Percentiles rank a stretch among this genome's conserved stretches.
These are phyloP conservation scores for Phytophthora europaea DNA, from an alignment of 352 stramenopile species.

Conservation along the genomic window DNA sequence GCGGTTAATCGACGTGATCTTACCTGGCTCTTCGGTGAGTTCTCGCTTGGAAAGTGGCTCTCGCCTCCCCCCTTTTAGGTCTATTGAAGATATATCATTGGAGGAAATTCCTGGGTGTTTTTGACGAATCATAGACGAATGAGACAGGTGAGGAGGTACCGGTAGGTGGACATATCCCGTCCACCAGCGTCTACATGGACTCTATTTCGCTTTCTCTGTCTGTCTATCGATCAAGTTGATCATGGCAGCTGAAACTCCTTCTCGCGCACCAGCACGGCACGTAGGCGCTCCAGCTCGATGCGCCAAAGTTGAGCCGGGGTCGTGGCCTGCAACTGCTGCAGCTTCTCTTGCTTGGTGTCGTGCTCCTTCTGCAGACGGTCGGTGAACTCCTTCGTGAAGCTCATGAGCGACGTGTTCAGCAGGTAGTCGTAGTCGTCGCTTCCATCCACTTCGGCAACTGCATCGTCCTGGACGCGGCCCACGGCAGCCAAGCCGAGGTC, in stretches of 20 bases:
- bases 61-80: slow-evolving; percentile 9
- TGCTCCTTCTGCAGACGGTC: slow-evolving; percentile 94
- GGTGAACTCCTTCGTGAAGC: slow-evolving; percentile 96
- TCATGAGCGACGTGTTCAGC: slow-evolving; percentile 98
- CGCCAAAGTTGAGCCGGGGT: slow-evolving; percentile 92
- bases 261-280: slow-evolving; percentile 68
- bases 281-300: slow-evolving; percentile 66
- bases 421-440: slow-evolving; percentile 97
- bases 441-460: slow-evolving; percentile 36
- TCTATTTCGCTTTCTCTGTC: slow-evolving; percentile 31
- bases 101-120: slow-evolving; percentile 32
- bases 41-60: slow-evolving; percentile 42
- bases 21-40: slow-evolving; percentile 39
- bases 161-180: slow-evolving; percentile 17
- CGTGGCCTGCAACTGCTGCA: slow-evolving; percentile 90
- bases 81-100: slow-evolving; percentile 29
- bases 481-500: slow-evolving; percentile 33
- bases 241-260: slow-evolving; percentile 63
- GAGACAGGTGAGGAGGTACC: neutral
- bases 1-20: slow-evolving; percentile 24
- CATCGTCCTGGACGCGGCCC: slow-evolving; percentile 27
- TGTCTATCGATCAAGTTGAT: slow-evolving; percentile 11
- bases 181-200: slow-evolving; percentile 31
- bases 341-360: slow-evolving; percentile 87
- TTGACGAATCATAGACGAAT: slow-evolving; percentile 34